Conservation (phyloP, 768 basidiomycete genomes). For the Lepiota venenata region DNA sequence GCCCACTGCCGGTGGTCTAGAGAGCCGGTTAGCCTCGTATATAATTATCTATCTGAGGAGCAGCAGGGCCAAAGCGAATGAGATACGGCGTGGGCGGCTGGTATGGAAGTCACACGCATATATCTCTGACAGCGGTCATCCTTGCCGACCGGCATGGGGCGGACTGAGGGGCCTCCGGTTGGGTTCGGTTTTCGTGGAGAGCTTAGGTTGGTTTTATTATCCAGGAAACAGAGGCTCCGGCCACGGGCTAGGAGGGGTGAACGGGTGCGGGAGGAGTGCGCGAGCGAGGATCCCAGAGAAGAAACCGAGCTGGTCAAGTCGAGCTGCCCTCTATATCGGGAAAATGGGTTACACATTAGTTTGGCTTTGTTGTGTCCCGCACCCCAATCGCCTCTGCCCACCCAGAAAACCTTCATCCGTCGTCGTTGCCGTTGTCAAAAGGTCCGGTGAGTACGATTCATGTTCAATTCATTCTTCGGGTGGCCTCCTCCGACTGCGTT, state of each 20-base stretch:
- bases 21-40: too few species aligned
- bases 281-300: not conserved
- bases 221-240: too few species aligned
- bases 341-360: constrained; percentile 9
- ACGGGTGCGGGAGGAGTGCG: not conserved
- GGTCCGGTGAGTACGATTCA: constrained; percentile 60
- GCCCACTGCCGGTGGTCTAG: too few species aligned
- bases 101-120: too few species aligned
- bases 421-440: constrained; percentile 56
- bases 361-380: constrained; percentile 31
- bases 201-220: too few species aligned
- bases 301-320: constrained; percentile 2
- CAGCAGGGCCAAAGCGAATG: too few species aligned
- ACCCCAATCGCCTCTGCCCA: constrained; percentile 21
- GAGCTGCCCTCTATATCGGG: constrained; percentile 3
- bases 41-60: too few species aligned
- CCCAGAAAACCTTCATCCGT: constrained; percentile 32
- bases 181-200: too few species aligned
- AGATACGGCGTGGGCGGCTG: too few species aligned
- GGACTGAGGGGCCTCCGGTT: too few species aligned
- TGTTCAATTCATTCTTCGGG: constrained; percentile 24
- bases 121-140: too few species aligned
- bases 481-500: constrained; percentile 20
- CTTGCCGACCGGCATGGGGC: too few species aligned
- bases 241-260: not conserved